Base-by-base conservation (phyloP, 2,329 filamentous ascomycete genomes). In the Pseudogymnoascus sp. region DNA sequence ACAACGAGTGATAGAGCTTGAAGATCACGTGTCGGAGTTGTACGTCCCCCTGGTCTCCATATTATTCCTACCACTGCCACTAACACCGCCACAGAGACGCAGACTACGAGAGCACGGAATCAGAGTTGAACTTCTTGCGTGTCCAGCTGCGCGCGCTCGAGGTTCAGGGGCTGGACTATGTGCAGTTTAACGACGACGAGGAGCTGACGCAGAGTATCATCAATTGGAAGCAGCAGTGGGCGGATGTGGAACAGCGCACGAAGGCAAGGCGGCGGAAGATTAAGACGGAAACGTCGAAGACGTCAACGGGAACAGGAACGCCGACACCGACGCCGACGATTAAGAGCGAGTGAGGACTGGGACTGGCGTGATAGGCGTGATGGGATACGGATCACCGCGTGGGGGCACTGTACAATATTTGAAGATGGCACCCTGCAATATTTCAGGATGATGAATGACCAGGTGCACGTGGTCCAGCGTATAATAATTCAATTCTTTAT, bases 81-180 rank as follows among this genome's bases (percentile, higher is more conserved):
- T 38, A 40, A 47, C 23, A 47, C 10, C 21, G 18, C 37, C 53
- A 10, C 10, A 86, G 80, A 67, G 84, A 83, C 70, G 76, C 80
- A 38, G 81, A 86, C 67, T 77, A 82, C 23, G 76, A 80, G 59
- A 78, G 82, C 67, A 81, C 81, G 69, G 82, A 86, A 66, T 80
- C 83, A 42, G 84, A 87, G 70, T 77, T 88, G 28, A 78, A 82
- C 50, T 84, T 84, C 70, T 78, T 86, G 44, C 82, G 84, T 63
- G 82, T 89, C 65, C 81, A 83, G 70, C 77, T 86, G 66, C 83
- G 85, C 67, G 83, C 82, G 21, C 80, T 87, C 67, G 84, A 87
- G 75, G 80, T 85, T 16, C 82, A 84, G 67, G 80, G 80, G 70
- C 76, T 76, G 37, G 72, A 73, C 65, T 77, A 78, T 65, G 72